These are phyloP conservation scores for Myxozyma monticola DNA, from an alignment of 805 yeast genomes.

Conservation along the genomic window DNA sequence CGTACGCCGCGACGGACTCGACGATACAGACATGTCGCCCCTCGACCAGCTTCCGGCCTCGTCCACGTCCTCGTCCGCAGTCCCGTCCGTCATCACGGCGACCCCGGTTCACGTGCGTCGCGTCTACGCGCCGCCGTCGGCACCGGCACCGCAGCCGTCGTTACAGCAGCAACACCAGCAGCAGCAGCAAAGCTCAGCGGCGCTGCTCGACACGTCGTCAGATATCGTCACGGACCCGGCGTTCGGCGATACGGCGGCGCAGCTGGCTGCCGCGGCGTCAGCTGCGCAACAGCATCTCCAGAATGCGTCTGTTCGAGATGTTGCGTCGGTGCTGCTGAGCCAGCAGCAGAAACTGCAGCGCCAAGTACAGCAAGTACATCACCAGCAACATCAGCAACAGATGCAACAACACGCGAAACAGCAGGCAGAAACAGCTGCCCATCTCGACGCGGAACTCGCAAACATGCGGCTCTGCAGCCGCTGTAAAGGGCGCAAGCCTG, in stretches of 20 bases:
- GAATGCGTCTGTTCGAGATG: neutral
- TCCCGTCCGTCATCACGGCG: conserved; percentile 9
- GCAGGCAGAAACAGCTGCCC: neutral
- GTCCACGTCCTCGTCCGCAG: too few species aligned
- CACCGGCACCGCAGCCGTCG: neutral
- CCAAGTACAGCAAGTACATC: neutral
- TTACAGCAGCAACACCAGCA: neutral
- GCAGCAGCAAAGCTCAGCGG: neutral
- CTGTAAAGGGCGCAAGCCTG: conserved; percentile 18
- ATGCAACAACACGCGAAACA: neutral
- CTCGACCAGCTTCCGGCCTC: too few species aligned
- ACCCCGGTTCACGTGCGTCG: conserved; percentile 16
- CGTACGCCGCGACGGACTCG: too few species aligned
- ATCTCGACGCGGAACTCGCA: too few species aligned
- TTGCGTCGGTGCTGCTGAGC: too few species aligned
- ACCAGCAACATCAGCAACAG: neutral
- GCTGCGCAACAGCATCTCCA: neutral
- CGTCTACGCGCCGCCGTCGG: neutral
- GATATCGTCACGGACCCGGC: conserved; percentile 15
- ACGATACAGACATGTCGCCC: too few species aligned
- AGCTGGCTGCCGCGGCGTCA: neutral
- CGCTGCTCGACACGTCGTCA: neutral
- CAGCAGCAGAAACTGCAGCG: neutral
- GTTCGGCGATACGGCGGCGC: conserved; percentile 9
- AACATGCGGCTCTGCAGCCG: conserved; percentile 15